Evolutionary conservation across 768 basidiomycete genomes (phyloP), one percentile per base, ranked within the genome.

Genomic region (Pleurotus sapidus): DNA sequence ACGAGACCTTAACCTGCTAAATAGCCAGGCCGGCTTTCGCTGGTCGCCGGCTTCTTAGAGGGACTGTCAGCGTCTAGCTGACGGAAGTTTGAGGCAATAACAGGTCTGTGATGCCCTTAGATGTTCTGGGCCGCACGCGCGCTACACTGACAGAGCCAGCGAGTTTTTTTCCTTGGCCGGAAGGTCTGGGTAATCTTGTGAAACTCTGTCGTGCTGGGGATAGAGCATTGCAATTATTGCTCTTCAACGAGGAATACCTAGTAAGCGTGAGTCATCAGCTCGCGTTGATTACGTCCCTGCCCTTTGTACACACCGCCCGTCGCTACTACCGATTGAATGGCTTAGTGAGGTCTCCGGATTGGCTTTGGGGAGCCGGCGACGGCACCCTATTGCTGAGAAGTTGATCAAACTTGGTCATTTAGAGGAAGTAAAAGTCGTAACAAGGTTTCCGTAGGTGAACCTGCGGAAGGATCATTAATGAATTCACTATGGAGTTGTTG

Each of bases 1-100:
- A 89, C 83, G 87, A 91, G 88, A 91, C 89, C 86, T 88, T 88
- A 85, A 86, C 86, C 86, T 89, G 87, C 89, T 89, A 88, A 90
- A 89, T 91, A 90, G 88, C 80, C 86, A 78, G 84, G 81, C 80
- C 73, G 81, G 78, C 84, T 82, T 82, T 79, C 63, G 85, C 80
- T 84, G 84, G 83, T 80, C 80, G 78, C 75, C 65, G 81, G 80
- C 86, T 88, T 89, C 86, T 88, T 88, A 88, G 84, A 88, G 84
- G 86, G 86, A 87, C 87, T 87, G 80, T 87, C 79, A 79, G 82
- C 80, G 78, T 86, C 78, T 87, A 88, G 84, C 80, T 79, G 81
- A 84, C 78, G 83, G 85, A 88, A 86, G 87, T 89, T 87, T 84
- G 84, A 87, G 85, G 87, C 87, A 88, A 88, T 88, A 88, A 88